A percentile compares a stretch with the other conserved stretches of the same genome.
Conservation (phyloP, 2,329 filamentous ascomycete genomes). For the Penicillium griseofulvum region DNA sequence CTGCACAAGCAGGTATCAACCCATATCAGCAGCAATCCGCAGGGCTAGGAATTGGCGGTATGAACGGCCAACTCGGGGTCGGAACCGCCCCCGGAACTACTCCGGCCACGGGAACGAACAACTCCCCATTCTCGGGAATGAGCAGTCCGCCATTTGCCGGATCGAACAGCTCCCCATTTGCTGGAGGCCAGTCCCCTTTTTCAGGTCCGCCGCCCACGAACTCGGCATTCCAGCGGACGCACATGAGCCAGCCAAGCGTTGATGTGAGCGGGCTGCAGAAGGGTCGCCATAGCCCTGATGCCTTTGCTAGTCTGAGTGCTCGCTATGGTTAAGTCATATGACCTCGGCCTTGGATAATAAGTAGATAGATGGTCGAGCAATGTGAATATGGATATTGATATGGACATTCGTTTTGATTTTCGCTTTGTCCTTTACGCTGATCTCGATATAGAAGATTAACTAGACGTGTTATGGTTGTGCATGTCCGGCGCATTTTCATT, state of each 20-base stretch:
- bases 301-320: conserved; percentile 51
- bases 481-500: conserved; percentile 16
- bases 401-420: neutral
- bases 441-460: conserved; percentile 17
- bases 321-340: conserved; percentile 35
- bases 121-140: conserved; percentile 3
- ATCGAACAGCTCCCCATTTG: conserved; percentile 3
- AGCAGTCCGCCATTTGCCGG: conserved; percentile 2
- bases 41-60: conserved; percentile 3
- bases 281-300: conserved; percentile 51
- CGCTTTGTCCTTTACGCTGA: conserved; percentile 4
- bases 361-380: neutral
- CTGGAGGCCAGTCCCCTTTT: conserved; percentile 1
- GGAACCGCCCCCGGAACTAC: neutral
- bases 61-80: neutral
- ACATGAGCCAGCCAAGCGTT: conserved; percentile 51
- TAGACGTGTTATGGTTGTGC: conserved; percentile 15
- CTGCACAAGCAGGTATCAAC: conserved; percentile 23
- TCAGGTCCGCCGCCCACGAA: conserved; percentile 16
- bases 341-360: neutral
- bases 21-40: conserved; percentile 6
- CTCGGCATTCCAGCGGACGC: conserved; percentile 26
- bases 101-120: neutral
- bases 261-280: conserved; percentile 48
- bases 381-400: conserved; percentile 5